A percentile compares a stretch with the other conserved stretches of the same genome.
These are phyloP conservation scores for Debaryomyces castellii DNA, from an alignment of 805 yeast genomes.

Conservation along the genomic window DNA sequence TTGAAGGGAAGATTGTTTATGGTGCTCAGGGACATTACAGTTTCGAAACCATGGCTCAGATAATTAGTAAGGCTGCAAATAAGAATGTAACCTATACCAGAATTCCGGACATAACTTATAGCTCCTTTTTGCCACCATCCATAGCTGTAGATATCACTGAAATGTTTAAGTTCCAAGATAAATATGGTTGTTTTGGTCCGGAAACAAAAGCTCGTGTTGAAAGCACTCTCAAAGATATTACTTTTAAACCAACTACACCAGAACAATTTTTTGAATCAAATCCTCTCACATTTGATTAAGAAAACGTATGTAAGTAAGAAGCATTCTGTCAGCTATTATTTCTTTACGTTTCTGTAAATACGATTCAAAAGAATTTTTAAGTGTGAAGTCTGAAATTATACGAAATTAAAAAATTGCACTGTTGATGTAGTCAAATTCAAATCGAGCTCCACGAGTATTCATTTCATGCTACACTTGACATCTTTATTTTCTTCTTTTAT, in stretches of 20 bases:
- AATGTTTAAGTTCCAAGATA: not conserved
- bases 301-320: too few relatives aligned
- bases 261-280: constrained; percentile 11
- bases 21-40: not conserved
- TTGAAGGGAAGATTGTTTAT: constrained; percentile 1
- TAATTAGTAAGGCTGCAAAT: not conserved
- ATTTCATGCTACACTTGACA: too few relatives aligned
- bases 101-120: not conserved
- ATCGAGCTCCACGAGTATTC: too few relatives aligned
- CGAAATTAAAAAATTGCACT: too few relatives aligned
- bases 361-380: too few relatives aligned
- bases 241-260: not conserved
- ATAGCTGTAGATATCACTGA: not conserved
- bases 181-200: constrained; percentile 2
- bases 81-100: constrained; percentile 1
- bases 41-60: not conserved
- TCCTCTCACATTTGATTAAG: not conserved
- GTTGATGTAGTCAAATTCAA: too few relatives aligned
- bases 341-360: too few relatives aligned
- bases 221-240: not conserved
- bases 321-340: too few relatives aligned
- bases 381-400: too few relatives aligned
- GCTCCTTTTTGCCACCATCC: not conserved
- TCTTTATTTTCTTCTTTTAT: too few relatives aligned
- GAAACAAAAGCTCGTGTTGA: not conserved